Evolutionary conservation across 495 filamentous ascomycete genomes (phyloP).

Genomic region (Aspergillus baeticus): DNA sequence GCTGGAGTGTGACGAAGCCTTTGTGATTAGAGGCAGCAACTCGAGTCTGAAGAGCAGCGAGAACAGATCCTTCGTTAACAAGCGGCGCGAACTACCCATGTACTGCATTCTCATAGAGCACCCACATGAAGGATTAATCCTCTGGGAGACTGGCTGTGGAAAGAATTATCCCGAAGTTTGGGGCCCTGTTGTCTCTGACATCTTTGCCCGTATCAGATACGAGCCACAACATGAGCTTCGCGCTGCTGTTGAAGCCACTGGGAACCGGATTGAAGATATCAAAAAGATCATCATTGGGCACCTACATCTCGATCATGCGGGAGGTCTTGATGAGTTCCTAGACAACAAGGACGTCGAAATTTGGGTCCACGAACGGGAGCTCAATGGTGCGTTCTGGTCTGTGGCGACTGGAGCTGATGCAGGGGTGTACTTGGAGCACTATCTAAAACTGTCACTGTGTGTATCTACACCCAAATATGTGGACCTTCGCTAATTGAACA

Average conservation of each 20-base stretch:
- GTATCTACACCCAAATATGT: not conserved
- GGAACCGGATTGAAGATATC: slow-evolving; percentile 40
- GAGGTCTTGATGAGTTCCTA: slow-evolving; percentile 29
- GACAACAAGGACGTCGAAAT: slow-evolving; percentile 9
- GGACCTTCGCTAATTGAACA: not conserved
- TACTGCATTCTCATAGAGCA: slow-evolving; percentile 12
- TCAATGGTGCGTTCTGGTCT: slow-evolving; percentile 8
- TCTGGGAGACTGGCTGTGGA: slow-evolving; percentile 46
- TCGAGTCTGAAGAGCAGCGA: slow-evolving; percentile 8
- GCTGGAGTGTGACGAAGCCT: slow-evolving; percentile 16
- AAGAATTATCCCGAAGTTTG: slow-evolving; percentile 33
- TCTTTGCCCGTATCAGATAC: slow-evolving; percentile 40
- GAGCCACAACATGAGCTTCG: slow-evolving; percentile 36
- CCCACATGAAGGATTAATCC: slow-evolving; percentile 35
- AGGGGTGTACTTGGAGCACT: slow-evolving; percentile 4
- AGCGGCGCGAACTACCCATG: slow-evolving; percentile 11
- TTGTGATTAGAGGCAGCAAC: slow-evolving; percentile 9
- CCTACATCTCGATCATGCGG: slow-evolving; percentile 47
- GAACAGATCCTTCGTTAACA: slow-evolving; percentile 7
- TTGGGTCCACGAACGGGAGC: slow-evolving; percentile 10
- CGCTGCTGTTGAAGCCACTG: slow-evolving; percentile 39
- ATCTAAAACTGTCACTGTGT: slow-evolving; percentile 1
- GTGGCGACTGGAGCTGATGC: slow-evolving; percentile 10
- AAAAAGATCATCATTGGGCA: slow-evolving; percentile 48
- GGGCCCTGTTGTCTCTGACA: slow-evolving; percentile 39